phyloP scores from a whole-genome alignment of 495 filamentous ascomycete species.

The Podospora pseudoanserina region DNA sequence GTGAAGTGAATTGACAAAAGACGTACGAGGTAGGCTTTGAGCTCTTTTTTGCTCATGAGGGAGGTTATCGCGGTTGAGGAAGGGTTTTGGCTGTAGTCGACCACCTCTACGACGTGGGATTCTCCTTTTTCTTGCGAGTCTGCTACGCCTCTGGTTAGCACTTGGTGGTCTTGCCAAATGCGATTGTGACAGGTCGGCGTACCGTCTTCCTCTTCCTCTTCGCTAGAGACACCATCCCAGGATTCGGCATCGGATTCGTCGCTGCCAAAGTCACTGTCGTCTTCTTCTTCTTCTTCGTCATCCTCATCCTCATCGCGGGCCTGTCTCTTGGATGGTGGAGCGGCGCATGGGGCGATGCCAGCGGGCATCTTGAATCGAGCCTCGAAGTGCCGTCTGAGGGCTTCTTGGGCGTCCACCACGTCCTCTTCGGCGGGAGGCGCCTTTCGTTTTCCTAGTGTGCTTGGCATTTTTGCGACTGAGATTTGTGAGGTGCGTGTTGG shows the following conservation, averaged over 20 bases:
- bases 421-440: constrained; percentile 29
- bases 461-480: constrained; percentile 2
- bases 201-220: constrained; percentile 30
- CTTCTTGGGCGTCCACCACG: constrained; percentile 39
- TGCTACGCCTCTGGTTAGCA: constrained; percentile 1
- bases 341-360: constrained; percentile 15
- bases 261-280: constrained; percentile 27
- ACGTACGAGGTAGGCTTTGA: constrained; percentile 74
- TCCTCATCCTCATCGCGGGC: constrained; percentile 17
- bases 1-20: not conserved
- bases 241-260: constrained; percentile 46
- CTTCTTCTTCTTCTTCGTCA: constrained; percentile 29
- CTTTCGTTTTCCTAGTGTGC: constrained; percentile 45
- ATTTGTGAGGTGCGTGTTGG: not conserved
- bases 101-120: constrained; percentile 51
- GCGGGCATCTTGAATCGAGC: constrained; percentile 67
- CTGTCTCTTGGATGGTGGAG: constrained; percentile 25
- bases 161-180: not conserved
- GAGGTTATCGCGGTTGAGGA: constrained; percentile 28
- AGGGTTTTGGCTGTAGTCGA: constrained; percentile 52
- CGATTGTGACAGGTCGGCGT: constrained; percentile 2
- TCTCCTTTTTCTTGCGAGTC: constrained; percentile 13
- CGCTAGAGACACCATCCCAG: constrained; percentile 63
- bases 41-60: constrained; percentile 61
- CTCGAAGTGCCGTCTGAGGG: constrained; percentile 82